Base-by-base conservation (phyloP, 192 early-diverging fungal species). In the Coemansia sp. region DNA sequence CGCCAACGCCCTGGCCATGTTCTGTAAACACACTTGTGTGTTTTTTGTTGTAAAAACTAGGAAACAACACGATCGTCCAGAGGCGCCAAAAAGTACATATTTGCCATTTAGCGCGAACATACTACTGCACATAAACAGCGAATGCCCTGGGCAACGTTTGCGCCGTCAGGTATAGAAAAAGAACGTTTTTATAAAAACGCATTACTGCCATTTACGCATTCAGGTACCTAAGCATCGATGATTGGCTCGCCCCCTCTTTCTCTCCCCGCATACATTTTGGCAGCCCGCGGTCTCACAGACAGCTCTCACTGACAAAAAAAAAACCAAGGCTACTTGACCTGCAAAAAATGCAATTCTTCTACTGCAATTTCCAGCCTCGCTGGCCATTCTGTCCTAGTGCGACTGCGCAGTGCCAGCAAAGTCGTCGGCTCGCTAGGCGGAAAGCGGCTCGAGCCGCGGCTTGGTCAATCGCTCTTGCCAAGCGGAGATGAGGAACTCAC, bases 71-170 rank as follows among this genome's bases (percentile, higher is more conserved):
- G 53, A 56, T 56, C 53, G 53, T 32, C 53, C 53, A 34, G 6
- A 56, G 53, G 3, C 53, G 5, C 15, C 53, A 56, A 8, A 37
- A 32, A 22, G 53, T 6, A 29, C 53, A 34, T 34, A 56, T 56
- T 56, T 56, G 53, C 53, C 29, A 29, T 16, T 56, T 56, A 32
- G 29, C 30, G 30, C 12, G 15, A 32, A 34, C 27, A 34, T 32
- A 12, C 30, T 56, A 35, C 53, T 56, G 53, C 53, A 15, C 4
- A 56, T 56, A 34, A n/a, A 32, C 15, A 16, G 15, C 29, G 15
- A 56, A 56, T 56, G 30, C 53, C 53, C 53, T 56, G 53, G 53
- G 53, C 53, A 56, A 56, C 53, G 53, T 56, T 56, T 32, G 30
- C 4, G 30, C 30, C 29, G 13, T 20, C 45, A 22, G 18, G 45